Evolutionary conservation across 495 filamentous ascomycete species (phyloP).

Genomic region (Penicillium cosmopolitanum): DNA sequence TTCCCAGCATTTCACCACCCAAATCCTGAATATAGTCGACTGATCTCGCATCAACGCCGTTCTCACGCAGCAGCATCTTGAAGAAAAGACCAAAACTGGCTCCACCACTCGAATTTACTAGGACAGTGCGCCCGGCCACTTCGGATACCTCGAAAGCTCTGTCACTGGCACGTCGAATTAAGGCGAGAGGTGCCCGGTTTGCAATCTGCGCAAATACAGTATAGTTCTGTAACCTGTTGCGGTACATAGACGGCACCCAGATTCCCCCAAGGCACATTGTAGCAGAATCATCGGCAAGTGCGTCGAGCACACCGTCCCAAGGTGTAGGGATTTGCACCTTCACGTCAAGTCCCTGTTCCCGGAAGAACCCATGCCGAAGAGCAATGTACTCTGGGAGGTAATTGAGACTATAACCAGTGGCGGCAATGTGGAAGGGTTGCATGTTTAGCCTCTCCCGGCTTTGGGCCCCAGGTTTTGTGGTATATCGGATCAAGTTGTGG

Average conservation of each 20-base stretch:
- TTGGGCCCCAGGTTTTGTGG: neutral
- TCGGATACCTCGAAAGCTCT: slow-evolving; percentile 5
- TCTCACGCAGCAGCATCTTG: slow-evolving; percentile 16
- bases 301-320: slow-evolving; percentile 14
- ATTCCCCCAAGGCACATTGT: slow-evolving; percentile 11
- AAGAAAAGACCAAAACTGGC: slow-evolving; percentile 17
- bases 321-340: slow-evolving; percentile 4
- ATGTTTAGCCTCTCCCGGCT: neutral
- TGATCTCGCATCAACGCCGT: slow-evolving; percentile 11
- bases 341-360: slow-evolving; percentile 9
- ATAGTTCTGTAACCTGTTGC: slow-evolving; percentile 9
- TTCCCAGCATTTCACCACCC: slow-evolving; percentile 8
- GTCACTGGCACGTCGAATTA: slow-evolving; percentile 7
- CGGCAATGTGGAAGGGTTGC: slow-evolving; percentile 13
- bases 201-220: slow-evolving; percentile 17
- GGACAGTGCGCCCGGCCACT: slow-evolving; percentile 6
- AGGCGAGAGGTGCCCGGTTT: slow-evolving; percentile 14
- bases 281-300: slow-evolving; percentile 5
- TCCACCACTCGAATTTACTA: slow-evolving; percentile 12
- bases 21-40: slow-evolving; percentile 17
- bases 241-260: slow-evolving; percentile 18
- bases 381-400: slow-evolving; percentile 20
- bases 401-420: slow-evolving; percentile 16
- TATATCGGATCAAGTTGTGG: too few relatives aligned
- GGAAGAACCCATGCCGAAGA: slow-evolving; percentile 15